These are phyloP conservation scores for Ophioceras dolichostomum DNA, from an alignment of 2,329 filamentous ascomycete genomes.

Conservation along the genomic window DNA sequence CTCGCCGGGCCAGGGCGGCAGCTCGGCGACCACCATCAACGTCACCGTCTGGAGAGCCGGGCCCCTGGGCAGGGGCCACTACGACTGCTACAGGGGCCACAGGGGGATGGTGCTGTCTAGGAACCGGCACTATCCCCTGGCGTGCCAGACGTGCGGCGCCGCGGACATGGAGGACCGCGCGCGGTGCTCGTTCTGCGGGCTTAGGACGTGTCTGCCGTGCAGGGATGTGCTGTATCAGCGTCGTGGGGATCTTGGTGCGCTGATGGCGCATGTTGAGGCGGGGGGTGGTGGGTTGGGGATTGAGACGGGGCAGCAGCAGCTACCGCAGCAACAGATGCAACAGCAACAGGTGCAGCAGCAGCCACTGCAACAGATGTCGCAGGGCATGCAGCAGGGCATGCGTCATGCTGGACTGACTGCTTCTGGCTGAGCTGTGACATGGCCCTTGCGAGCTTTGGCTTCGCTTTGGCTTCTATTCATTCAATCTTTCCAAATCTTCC, in stretches of 20 bases:
- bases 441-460: too few species aligned
- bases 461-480: too few species aligned
- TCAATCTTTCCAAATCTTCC: too few species aligned
- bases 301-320: too few species aligned
- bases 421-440: too few species aligned
- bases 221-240: conserved; percentile 25
- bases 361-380: too few species aligned
- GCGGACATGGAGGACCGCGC: conserved; percentile 31
- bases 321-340: too few species aligned
- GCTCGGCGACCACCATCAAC: neutral
- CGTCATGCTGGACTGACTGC: too few species aligned
- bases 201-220: conserved; percentile 40
- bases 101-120: conserved; percentile 31
- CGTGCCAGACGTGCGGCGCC: conserved; percentile 39
- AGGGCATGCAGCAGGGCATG: too few species aligned
- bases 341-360: too few species aligned
- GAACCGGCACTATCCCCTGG: conserved; percentile 36
- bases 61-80: conserved; percentile 23
- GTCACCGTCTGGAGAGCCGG: conserved; percentile 9
- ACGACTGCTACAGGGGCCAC: conserved; percentile 35
- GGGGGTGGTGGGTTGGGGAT: too few species aligned
- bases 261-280: conserved; percentile 20
- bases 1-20: too few species aligned
- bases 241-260: conserved; percentile 27
- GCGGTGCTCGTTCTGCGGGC: conserved; percentile 35